Conservation (phyloP, 2,329 filamentous ascomycete genomes). For the Phialophora tarda region DNA sequence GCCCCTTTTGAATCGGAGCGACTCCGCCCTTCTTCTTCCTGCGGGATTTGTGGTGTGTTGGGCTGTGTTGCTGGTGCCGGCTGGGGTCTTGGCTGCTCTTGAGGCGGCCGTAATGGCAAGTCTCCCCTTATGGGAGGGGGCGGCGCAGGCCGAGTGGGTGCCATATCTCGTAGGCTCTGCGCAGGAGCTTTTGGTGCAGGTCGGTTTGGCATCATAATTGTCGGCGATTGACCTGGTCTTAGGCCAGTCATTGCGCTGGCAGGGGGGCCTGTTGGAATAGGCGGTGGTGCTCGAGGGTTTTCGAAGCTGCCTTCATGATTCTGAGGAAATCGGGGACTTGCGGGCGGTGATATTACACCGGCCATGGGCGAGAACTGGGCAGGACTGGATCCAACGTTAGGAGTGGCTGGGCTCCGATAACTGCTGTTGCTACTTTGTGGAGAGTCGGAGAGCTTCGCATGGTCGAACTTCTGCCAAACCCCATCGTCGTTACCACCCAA, state of each 20-base stretch:
- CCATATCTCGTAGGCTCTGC: slow-evolving; percentile 44
- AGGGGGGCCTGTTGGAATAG: slow-evolving; percentile 68
- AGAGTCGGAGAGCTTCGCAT: slow-evolving; percentile 65
- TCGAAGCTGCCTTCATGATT: slow-evolving; percentile 95
- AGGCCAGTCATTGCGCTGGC: slow-evolving; percentile 48
- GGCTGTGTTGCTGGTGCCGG: slow-evolving; percentile 49
- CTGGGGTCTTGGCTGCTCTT: slow-evolving; percentile 22
- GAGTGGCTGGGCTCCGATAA: slow-evolving; percentile 35
- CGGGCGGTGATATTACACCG: slow-evolving; percentile 73
- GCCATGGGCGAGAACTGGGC: slow-evolving; percentile 59
- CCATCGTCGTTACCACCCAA: slow-evolving; percentile 79
- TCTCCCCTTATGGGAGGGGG: slow-evolving; percentile 39
- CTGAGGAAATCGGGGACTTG: slow-evolving; percentile 84
- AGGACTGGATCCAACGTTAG: slow-evolving; percentile 51
- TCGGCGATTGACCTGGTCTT: slow-evolving; percentile 57
- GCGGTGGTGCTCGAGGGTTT: slow-evolving; percentile 91
- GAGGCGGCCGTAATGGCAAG: slow-evolving; percentile 26
- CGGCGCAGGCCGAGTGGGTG: slow-evolving; percentile 50
- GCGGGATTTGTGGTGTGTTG: slow-evolving; percentile 64
- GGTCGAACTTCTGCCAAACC: slow-evolving; percentile 94
- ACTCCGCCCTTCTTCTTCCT: slow-evolving; percentile 70
- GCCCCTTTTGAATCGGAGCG: slow-evolving; percentile 66
- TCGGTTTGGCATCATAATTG: slow-evolving; percentile 77
- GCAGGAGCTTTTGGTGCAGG: slow-evolving; percentile 86
- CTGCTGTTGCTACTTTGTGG: slow-evolving; percentile 39